Evolutionary conservation across 2,329 filamentous ascomycete genomes (phyloP).

Genomic region (Pseudogymnoascus sp.): DNA sequence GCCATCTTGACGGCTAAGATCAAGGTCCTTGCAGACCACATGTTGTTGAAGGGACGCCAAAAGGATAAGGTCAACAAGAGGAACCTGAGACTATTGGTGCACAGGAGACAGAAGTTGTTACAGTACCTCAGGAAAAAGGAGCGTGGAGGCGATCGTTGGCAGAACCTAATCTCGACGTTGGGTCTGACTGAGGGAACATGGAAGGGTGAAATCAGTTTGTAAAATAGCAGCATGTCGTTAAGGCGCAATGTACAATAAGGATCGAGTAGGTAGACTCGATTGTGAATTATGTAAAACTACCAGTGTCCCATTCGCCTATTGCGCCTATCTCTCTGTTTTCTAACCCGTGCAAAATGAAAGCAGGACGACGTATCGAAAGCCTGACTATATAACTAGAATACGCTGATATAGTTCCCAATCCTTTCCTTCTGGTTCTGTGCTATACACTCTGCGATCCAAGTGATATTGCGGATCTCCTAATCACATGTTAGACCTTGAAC

Average conservation of each 20-base stretch:
- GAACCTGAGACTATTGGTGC: conserved; percentile 76
- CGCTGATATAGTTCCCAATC: conserved; percentile 97
- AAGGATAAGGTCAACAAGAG: conserved; percentile 94
- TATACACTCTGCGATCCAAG: conserved; percentile 99
- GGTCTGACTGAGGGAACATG: conserved; percentile 83
- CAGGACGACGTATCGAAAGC: neutral
- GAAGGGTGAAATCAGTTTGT: conserved; percentile 80
- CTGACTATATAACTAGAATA: conserved; percentile 54
- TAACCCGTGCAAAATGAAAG: conserved; percentile 5
- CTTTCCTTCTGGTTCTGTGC: conserved; percentile 99
- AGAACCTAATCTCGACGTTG: conserved; percentile 72
- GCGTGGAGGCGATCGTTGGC: conserved; percentile 83
- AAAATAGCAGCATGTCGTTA: conserved; percentile 28
- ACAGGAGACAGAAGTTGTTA: conserved; percentile 81
- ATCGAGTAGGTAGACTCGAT: conserved; percentile 7
- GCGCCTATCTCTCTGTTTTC: conserved; percentile 1
- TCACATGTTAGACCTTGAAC: conserved; percentile 27
- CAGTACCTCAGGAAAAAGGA: conserved; percentile 84
- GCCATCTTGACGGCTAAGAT: conserved; percentile 95
- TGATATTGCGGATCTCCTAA: conserved; percentile 98
- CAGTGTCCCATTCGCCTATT: conserved; percentile 2
- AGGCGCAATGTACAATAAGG: conserved; percentile 22
- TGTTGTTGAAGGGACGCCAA: conserved; percentile 59
- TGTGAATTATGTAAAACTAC: conserved; percentile 9
- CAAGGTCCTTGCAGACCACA: conserved; percentile 63